A percentile compares a stretch with the other conserved stretches of the same genome.
Conservation (phyloP, 495 filamentous ascomycete genomes). For the Daldinia decipiens region DNA sequence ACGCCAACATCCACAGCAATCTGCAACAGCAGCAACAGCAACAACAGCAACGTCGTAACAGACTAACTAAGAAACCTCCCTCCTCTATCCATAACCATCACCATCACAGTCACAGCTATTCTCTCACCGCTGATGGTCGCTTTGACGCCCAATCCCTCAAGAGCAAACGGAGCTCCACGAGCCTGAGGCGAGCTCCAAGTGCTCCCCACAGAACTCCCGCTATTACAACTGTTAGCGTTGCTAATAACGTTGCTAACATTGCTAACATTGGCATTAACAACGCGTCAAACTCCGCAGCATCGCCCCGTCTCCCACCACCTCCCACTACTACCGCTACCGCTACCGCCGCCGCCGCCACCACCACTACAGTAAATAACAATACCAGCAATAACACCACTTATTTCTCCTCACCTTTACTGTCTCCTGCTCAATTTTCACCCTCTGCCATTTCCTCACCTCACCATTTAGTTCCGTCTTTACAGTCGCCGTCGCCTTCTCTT, state of each 20-base stretch:
- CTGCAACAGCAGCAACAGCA: slow-evolving; percentile 51
- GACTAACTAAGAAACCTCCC: slow-evolving; percentile 66
- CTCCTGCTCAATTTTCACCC: slow-evolving; percentile 48
- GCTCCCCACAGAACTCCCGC: slow-evolving; percentile 65
- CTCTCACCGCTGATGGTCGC: slow-evolving; percentile 56
- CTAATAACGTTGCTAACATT: slow-evolving; percentile 13
- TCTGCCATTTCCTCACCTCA: slow-evolving; percentile 57
- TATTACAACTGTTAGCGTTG: slow-evolving; percentile 50
- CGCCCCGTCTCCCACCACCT: slow-evolving; percentile 52
- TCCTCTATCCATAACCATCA: slow-evolving; percentile 47
- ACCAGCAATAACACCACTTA: slow-evolving; percentile 40
- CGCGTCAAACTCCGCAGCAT: slow-evolving; percentile 50
- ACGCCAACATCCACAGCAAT: slow-evolving; percentile 46
- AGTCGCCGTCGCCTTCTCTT: slow-evolving; percentile 27
- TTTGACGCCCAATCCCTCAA: slow-evolving; percentile 63
- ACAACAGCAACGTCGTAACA: slow-evolving; percentile 56
- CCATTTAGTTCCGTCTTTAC: slow-evolving; percentile 58
- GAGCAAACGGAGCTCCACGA: slow-evolving; percentile 65
- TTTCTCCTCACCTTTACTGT: slow-evolving; percentile 50
- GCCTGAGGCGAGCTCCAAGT: slow-evolving; percentile 75
- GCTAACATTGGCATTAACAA: slow-evolving; percentile 33
- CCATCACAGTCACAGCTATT: slow-evolving; percentile 53
- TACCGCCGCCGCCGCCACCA: not conserved
- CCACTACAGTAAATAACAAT: slow-evolving; percentile 11
- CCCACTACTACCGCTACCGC: slow-evolving; percentile 9